Conservation (phyloP, 1,284 basidiomycete genomes). For the Trichosporon sp. region DNA sequence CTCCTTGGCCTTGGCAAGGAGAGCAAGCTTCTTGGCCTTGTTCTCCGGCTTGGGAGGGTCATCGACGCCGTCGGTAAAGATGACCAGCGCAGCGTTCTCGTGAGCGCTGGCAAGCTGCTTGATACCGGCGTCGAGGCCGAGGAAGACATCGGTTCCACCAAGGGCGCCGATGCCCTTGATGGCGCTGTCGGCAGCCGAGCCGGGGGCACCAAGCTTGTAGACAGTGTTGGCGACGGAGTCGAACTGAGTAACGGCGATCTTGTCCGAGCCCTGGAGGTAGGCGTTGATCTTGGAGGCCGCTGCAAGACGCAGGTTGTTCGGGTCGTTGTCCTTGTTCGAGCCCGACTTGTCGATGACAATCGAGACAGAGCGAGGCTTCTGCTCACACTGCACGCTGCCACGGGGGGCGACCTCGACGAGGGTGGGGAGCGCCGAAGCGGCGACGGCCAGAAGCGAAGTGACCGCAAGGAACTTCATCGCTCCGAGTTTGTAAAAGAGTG, state of each 20-base stretch:
- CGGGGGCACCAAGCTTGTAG: conserved; percentile 5
- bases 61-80: conserved; percentile 7
- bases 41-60: not conserved
- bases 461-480: conserved; percentile 9
- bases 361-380: conserved; percentile 2
- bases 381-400: not conserved
- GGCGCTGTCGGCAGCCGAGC: not conserved
- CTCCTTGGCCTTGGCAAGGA: conserved; percentile 2
- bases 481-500: not conserved
- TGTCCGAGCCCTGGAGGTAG: conserved; percentile 3
- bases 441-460: conserved; percentile 3
- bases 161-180: not conserved
- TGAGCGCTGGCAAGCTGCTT: not conserved
- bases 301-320: conserved; percentile 5
- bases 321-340: conserved; percentile 7
- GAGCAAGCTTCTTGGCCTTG: not conserved
- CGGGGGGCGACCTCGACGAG: not conserved
- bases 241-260: not conserved
- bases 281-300: not conserved
- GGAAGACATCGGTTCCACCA: not conserved
- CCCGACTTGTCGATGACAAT: conserved; percentile 8
- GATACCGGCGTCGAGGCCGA: not conserved
- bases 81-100: not conserved
- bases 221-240: not conserved
- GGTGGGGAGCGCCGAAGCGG: conserved; percentile 1